These are phyloP conservation scores for Colletotrichum camelliae DNA, from an alignment of 2,329 filamentous ascomycete genomes.

Conservation along the genomic window DNA sequence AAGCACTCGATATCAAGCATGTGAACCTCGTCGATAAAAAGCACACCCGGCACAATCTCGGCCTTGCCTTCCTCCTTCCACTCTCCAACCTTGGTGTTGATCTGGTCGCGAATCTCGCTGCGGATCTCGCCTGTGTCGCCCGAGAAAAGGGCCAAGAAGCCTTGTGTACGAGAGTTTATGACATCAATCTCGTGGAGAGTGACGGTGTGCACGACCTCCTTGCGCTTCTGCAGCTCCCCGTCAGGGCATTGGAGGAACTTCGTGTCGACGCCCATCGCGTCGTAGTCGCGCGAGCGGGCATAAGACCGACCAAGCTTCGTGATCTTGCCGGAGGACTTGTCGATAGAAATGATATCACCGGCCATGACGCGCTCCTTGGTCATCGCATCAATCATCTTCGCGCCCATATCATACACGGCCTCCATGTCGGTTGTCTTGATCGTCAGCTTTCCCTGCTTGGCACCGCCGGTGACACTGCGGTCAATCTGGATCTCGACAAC, in stretches of 20 bases:
- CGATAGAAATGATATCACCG: constrained; percentile 96
- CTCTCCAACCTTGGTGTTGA: constrained; percentile 98
- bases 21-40: constrained; percentile 99
- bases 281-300: constrained; percentile 94
- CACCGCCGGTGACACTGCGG: constrained; percentile 91
- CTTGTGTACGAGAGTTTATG: constrained; percentile 98
- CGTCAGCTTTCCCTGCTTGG: constrained; percentile 98
- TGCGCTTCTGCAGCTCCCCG: constrained; percentile 95
- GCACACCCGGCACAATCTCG: constrained; percentile 93
- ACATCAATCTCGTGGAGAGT: constrained; percentile 98
- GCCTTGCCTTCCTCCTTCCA: constrained; percentile 99
- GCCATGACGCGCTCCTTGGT: constrained; percentile 99
- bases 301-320: constrained; percentile 96
- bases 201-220: constrained; percentile 96
- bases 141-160: constrained; percentile 95
- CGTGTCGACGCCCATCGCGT: constrained; percentile 97
- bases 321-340: constrained; percentile 98
- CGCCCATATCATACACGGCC: constrained; percentile 98
- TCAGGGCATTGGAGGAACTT: constrained; percentile 98
- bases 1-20: constrained; percentile 99
- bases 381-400: constrained; percentile 99
- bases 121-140: constrained; percentile 98
- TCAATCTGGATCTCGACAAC: constrained; percentile 99
- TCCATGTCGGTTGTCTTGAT: constrained; percentile 99
- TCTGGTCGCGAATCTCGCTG: constrained; percentile 96